phyloP scores from a whole-genome alignment of 78 protist species.

The Dictyostelium purpureum region DNA sequence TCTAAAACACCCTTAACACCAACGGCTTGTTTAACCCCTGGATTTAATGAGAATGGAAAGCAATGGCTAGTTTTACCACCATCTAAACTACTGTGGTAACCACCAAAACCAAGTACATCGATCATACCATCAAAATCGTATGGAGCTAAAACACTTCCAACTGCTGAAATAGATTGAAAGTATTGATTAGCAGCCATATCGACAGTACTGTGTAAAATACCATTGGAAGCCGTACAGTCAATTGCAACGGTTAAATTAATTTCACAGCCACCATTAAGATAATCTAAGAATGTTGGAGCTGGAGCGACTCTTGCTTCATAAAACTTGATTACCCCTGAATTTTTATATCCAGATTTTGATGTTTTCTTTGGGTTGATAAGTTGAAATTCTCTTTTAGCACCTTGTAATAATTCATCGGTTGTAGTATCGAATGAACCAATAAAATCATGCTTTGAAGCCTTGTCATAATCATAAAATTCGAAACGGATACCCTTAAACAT shows the following conservation, averaged over 20 bases:
- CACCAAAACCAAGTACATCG: constrained; percentile 90
- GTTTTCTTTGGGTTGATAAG: constrained; percentile 43
- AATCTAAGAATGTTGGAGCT: constrained; percentile 78
- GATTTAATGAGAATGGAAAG: constrained; percentile 7
- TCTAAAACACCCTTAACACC: constrained; percentile 28
- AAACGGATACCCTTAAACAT: neutral
- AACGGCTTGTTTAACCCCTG: neutral
- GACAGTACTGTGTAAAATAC: constrained; percentile 1
- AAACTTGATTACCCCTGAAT: constrained; percentile 47
- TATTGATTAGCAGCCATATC: constrained; percentile 7
- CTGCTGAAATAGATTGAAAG: neutral
- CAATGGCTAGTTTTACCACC: constrained; percentile 34
- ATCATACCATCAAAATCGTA: neutral
- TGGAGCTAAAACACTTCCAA: neutral
- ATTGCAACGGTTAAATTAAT: constrained; percentile 80
- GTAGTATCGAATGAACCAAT: constrained; percentile 61
- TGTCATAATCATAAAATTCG: constrained; percentile 72
- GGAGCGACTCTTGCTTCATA: constrained; percentile 9
- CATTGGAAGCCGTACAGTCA: constrained; percentile 93
- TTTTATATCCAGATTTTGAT: constrained; percentile 24
- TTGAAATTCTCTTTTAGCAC: neutral
- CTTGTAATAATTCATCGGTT: neutral
- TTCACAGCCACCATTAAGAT: constrained; percentile 71
- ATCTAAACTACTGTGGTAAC: neutral
- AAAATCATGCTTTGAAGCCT: constrained; percentile 44